These are phyloP conservation scores for Cyclocybe aegerita DNA, from an alignment of 768 basidiomycete species.

Conservation along the genomic window DNA sequence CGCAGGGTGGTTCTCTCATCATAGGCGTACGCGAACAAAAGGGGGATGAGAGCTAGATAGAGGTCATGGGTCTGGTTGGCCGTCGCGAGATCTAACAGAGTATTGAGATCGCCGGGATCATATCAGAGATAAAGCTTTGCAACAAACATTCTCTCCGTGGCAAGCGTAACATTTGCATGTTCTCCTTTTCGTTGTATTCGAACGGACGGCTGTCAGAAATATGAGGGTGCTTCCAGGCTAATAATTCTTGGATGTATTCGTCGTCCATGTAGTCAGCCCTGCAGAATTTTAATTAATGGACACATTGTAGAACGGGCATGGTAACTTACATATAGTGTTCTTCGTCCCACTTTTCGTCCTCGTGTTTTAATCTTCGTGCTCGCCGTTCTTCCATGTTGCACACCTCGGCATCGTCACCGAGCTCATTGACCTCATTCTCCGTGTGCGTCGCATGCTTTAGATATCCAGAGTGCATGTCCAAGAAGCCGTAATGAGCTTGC, in stretches of 20 bases:
- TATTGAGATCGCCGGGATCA: conserved; percentile 4
- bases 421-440: conserved; percentile 82
- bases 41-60: conserved; percentile 65
- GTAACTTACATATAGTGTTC: conserved; percentile 76
- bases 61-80: conserved; percentile 55
- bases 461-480: conserved; percentile 73
- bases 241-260: conserved; percentile 69
- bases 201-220: conserved; percentile 31
- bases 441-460: conserved; percentile 70
- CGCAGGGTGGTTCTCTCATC: conserved; percentile 74
- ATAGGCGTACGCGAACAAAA: conserved; percentile 82
- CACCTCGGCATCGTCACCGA: conserved; percentile 66
- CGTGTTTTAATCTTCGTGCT: conserved; percentile 51
- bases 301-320: not conserved
- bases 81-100: conserved; percentile 57
- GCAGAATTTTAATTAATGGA: conserved; percentile 3
- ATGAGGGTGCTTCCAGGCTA: conserved; percentile 66
- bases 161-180: conserved; percentile 57
- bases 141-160: conserved; percentile 55
- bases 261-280: conserved; percentile 85
- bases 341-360: conserved; percentile 79
- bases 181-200: conserved; percentile 73
- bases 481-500: conserved; percentile 69
- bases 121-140: not conserved
- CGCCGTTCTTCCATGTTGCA: conserved; percentile 52